phyloP scores from a whole-genome alignment of 306 rosid species.

The Ziziphus jujuba region DNA sequence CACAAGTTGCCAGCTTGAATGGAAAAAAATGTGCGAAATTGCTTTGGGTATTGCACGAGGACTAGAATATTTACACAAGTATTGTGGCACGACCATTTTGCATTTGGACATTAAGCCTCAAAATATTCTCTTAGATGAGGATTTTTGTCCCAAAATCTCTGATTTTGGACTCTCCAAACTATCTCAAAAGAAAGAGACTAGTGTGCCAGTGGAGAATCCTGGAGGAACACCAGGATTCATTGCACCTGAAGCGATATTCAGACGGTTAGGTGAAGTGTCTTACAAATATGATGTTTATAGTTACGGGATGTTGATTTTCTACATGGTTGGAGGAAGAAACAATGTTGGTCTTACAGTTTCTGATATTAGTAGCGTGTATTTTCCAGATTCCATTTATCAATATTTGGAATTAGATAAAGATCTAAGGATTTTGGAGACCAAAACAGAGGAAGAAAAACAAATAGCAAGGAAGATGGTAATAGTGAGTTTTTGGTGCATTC shows the following conservation, averaged over 20 bases:
- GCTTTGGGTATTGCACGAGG: conserved; percentile 14
- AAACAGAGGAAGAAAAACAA: conserved; percentile 27
- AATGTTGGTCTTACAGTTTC: conserved; percentile 8
- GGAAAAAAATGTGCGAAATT: background rate
- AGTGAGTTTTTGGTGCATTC: conserved; percentile 43
- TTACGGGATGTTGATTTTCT: conserved; percentile 41
- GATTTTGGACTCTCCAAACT: conserved; percentile 43
- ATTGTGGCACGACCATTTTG: conserved; percentile 13
- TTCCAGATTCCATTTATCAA: conserved; percentile 27
- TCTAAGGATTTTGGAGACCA: background rate
- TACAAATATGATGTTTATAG: conserved; percentile 40
- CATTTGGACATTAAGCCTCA: conserved; percentile 24
- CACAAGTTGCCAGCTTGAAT: background rate
- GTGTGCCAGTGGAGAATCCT: conserved; percentile 18
- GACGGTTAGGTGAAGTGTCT: conserved; percentile 27
- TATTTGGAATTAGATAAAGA: conserved; percentile 9
- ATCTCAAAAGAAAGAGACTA: conserved; percentile 31
- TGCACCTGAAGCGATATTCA: conserved; percentile 30
- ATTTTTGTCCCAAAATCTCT: conserved; percentile 36
- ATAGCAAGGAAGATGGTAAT: conserved; percentile 29
- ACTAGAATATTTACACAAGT: conserved; percentile 6
- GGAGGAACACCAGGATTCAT: conserved; percentile 41
- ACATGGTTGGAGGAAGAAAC: conserved; percentile 38
- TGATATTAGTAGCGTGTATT: conserved; percentile 20
- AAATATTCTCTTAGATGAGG: conserved; percentile 21